These are phyloP conservation scores for Hyaloscypha bicolor DNA, from an alignment of 495 filamentous ascomycete genomes.

Conservation along the genomic window DNA sequence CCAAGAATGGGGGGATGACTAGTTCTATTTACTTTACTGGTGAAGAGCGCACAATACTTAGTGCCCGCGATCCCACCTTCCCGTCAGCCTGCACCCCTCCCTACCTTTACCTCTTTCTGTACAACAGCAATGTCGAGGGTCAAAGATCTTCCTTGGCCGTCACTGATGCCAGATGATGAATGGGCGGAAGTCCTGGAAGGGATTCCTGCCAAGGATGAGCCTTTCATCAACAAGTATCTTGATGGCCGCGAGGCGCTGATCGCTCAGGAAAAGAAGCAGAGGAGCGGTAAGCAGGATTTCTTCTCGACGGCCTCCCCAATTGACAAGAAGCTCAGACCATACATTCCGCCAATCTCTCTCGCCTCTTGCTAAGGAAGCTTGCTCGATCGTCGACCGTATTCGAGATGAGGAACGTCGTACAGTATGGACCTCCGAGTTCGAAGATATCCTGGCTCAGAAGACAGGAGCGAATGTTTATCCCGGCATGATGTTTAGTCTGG, in stretches of 20 bases:
- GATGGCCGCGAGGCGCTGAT: constrained; percentile 76
- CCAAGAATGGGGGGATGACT: too few relatives aligned
- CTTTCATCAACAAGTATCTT: constrained; percentile 79
- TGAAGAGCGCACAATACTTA: not conserved
- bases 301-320: constrained; percentile 6
- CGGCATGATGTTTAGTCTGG: constrained; percentile 86
- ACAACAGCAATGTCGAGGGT: constrained; percentile 26
- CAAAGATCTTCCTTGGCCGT: constrained; percentile 29
- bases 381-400: constrained; percentile 76
- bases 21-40: too few relatives aligned
- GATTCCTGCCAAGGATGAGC: constrained; percentile 59
- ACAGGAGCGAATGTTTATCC: constrained; percentile 66
- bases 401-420: constrained; percentile 71
- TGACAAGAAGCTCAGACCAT: constrained; percentile 44
- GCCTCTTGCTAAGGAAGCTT: constrained; percentile 72
- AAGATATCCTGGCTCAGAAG: constrained; percentile 60
- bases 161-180: constrained; percentile 48
- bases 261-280: constrained; percentile 74
- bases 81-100: not conserved
- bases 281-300: constrained; percentile 66
- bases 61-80: not conserved
- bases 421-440: constrained; percentile 71
- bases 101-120: not conserved
- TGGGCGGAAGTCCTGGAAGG: constrained; percentile 55
- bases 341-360: constrained; percentile 70